Percentiles rank a stretch among this genome's conserved stretches.
These are phyloP conservation scores for Penicillium canariense DNA, from an alignment of 495 filamentous ascomycete genomes.

Conservation along the genomic window DNA sequence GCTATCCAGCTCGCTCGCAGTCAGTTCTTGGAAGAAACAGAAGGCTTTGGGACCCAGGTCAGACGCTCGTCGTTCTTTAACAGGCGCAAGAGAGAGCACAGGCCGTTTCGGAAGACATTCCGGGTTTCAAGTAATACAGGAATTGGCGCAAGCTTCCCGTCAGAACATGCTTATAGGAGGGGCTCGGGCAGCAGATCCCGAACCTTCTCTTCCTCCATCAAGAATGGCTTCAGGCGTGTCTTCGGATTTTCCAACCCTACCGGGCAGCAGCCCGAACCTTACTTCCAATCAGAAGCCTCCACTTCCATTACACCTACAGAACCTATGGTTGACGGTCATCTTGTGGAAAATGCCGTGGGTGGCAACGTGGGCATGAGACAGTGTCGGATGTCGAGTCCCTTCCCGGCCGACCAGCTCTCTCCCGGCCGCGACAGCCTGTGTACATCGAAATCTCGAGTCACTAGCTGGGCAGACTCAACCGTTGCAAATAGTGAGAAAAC, in stretches of 20 bases:
- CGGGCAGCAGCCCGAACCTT: conserved; percentile 18
- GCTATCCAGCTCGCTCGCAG: conserved; percentile 49
- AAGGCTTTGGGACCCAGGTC: conserved; percentile 31
- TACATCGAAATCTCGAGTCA: conserved; percentile 64
- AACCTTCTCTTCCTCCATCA: conserved; percentile 59
- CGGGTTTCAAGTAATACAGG: conserved; percentile 47
- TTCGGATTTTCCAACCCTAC: conserved; percentile 51
- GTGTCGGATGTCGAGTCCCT: background rate
- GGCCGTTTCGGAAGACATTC: conserved; percentile 59
- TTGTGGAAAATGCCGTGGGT: too few relatives aligned
- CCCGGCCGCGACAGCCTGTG: conserved; percentile 48
- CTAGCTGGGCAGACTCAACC: conserved; percentile 72
- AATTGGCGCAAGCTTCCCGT: conserved; percentile 28
- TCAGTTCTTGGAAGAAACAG: conserved; percentile 42
- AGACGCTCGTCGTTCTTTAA: conserved; percentile 50
- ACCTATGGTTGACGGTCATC: too few relatives aligned
- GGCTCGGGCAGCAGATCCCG: conserved; percentile 53
- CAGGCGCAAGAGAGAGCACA: conserved; percentile 47
- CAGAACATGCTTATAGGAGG: conserved; percentile 20
- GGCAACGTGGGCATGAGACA: background rate
- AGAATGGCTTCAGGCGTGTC: conserved; percentile 58
- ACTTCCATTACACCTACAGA: background rate
- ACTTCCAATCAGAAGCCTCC: too few relatives aligned
- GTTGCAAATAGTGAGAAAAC: conserved; percentile 47
- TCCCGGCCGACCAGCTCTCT: conserved; percentile 15